Evolutionary conservation across 371 early-diverging fungal species (phyloP), one percentile per base, ranked within the genome.

Genomic region (Mycotypha africana): DNA sequence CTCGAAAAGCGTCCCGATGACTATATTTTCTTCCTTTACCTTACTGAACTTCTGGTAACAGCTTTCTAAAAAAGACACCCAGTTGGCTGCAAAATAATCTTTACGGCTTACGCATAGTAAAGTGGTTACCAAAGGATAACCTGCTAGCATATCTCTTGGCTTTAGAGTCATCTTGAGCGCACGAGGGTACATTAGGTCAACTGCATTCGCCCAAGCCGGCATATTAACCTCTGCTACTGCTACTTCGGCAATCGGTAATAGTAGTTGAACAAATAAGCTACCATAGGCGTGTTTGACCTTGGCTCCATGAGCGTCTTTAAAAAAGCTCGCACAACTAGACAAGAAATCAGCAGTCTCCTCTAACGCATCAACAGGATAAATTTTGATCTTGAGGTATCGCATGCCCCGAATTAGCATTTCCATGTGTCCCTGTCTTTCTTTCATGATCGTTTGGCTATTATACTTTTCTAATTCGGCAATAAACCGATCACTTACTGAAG

Each of bases 281-380:
- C 91, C 86, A 74, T 91, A 98, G 0, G 96, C 93, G 45, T 90
- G 89, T 51, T 94, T 93, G 28, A 97, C 84, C 54, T 82, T 76
- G 33, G 83, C 67, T 19, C 85, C 85, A 53, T 88, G 86, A 1
- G 94, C 78, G 36, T 84, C 79, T 46, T 85, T 84, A 57, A 95
- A 93, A 56, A 93, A 91, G 47, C 84, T 81, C 20, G 92, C 93
- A 56, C 87, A 84, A 47, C 84, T 85, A 28, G 86, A 81, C 31
- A 97, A 57, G 60, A 97, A 97, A 47, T 93, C 92, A 2, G 91
- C 90, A 3, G 93, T 88, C 57, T 95, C 95, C 52, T 96, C 95
- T 38, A 97, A 62, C 4, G 87, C 85, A 42, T 91, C 91, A 57
- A 89, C 79, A 0, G 98, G 98, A 35, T 60, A 44, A 52, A 82